Evolutionary conservation across 371 early-diverging fungal genomes (phyloP), one percentile per base, ranked within the genome.

Genomic region (Zancudomyces culisetae): DNA sequence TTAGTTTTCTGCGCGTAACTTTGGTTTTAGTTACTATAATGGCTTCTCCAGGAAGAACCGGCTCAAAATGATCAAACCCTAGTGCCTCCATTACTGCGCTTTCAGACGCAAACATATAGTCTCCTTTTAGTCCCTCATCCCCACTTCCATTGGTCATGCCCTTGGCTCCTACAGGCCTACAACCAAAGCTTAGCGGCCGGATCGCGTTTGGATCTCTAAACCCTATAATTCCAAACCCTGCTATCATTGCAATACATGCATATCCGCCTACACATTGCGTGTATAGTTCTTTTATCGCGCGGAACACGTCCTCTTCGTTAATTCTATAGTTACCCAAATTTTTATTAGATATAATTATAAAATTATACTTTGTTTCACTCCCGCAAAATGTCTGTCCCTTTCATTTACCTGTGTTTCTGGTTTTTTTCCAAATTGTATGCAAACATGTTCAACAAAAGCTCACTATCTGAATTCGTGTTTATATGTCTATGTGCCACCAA

Each of bases 391-490:
- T 23, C 13, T 24, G 27, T 57, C 42, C 28, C 28, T 49, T 24
- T 51, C 6, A 28, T 15, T 45, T 49, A 27, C 49, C 49, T 72
- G 67, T 81, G 80, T 73, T 96, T 96, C 63, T 90, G 90, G 2
- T 90, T 90, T 73, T 82, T 73, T 60, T 94, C 90, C 59, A 87
- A 64, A 60, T 86, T 80, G 68, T 84, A 73, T 55, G 94, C 98
- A 60, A 97, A 82, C 57, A 95, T 85, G 74, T 97, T 97, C 49
- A 97, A 72, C 49, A 95, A 70, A 41, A 95, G 64, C 72, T 97
- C 98, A 48, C 93, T 90, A 71, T 97, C 98, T 10, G 94, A 93
- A 64, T 92, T 90, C 4, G 98, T 97, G 73, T 97, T 97, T 71
- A 97, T 91, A 62, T 97, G 98, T 49, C 98, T 84, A 69, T 95